These are phyloP conservation scores for Pterocarpus santalinus DNA, from an alignment of 306 rosid species.

Conservation along the genomic window DNA sequence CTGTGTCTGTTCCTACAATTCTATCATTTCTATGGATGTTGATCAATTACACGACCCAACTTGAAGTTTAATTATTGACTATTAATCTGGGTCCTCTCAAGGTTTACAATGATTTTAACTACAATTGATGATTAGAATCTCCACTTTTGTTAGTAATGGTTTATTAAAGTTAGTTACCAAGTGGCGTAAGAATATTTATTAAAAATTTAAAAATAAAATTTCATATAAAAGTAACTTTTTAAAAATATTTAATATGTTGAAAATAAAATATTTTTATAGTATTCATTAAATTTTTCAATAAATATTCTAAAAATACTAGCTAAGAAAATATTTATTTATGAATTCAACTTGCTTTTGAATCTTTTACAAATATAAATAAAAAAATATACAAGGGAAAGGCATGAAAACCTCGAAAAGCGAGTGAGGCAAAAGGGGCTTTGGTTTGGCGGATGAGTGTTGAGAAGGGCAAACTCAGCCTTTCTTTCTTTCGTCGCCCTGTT, in stretches of 20 bases:
- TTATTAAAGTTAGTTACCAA: not conserved
- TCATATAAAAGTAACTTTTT: not conserved
- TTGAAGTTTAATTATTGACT: constrained; percentile 16
- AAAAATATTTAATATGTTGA: not conserved
- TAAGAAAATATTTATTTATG: too few species aligned
- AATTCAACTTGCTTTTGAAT: not conserved
- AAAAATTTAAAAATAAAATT: too few species aligned
- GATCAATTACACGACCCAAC: constrained; percentile 17
- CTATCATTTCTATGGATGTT: not conserved
- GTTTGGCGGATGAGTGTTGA: constrained; percentile 61
- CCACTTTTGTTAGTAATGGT: not conserved
- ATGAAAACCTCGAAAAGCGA: constrained; percentile 58
- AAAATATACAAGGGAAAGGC: not conserved
- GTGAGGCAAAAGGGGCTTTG: constrained; percentile 25
- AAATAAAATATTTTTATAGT: too few species aligned
- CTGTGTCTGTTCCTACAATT: constrained; percentile 15
- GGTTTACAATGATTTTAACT: constrained; percentile 25
- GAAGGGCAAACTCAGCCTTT: constrained; percentile 62
- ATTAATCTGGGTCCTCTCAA: constrained; percentile 25
- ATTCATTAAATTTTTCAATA: not conserved
- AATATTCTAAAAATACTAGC: not conserved
- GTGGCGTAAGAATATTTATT: not conserved
- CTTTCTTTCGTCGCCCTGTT: constrained; percentile 60
- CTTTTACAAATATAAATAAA: not conserved
- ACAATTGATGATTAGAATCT: constrained; percentile 31